phyloP scores from a whole-genome alignment of 225 moss, liverwort and hornwort genomes.

The Pleurozium schreberi region DNA sequence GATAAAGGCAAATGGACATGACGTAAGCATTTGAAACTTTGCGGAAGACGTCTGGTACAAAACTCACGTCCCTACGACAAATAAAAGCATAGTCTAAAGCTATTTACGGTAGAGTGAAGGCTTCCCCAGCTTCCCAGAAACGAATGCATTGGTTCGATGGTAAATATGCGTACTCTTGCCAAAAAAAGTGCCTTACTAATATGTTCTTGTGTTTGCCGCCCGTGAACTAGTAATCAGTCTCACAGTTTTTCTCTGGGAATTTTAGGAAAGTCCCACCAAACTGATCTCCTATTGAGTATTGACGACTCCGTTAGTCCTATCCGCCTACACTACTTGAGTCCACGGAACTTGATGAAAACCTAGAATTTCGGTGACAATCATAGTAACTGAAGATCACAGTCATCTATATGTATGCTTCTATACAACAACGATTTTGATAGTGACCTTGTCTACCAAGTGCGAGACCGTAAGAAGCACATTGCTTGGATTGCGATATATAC shows the following conservation, averaged over 20 bases:
- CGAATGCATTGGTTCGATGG: too few relatives aligned
- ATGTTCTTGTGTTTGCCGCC: not conserved
- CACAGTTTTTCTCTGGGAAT: not conserved
- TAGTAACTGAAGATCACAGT: not conserved
- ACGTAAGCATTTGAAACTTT: too few relatives aligned
- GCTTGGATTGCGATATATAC: not conserved
- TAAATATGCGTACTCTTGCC: not conserved
- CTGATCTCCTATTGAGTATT: not conserved
- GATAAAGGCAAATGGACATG: too few relatives aligned
- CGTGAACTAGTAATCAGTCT: too few relatives aligned
- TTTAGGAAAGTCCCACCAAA: not conserved
- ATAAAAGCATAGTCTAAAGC: too few relatives aligned
- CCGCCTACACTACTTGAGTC: not conserved
- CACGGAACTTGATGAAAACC: not conserved
- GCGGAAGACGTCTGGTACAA: too few relatives aligned
- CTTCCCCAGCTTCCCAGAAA: too few relatives aligned
- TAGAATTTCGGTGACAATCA: not conserved
- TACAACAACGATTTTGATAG: not conserved
- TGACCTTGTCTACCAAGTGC: not conserved
- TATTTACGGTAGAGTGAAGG: too few relatives aligned
- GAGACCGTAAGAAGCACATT: not conserved
- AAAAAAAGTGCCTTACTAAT: not conserved
- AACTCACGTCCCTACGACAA: too few relatives aligned
- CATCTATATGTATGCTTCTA: not conserved
- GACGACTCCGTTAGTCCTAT: not conserved